phyloP scores from a whole-genome alignment of 106 monocot species.

The Allium fistulosum region DNA sequence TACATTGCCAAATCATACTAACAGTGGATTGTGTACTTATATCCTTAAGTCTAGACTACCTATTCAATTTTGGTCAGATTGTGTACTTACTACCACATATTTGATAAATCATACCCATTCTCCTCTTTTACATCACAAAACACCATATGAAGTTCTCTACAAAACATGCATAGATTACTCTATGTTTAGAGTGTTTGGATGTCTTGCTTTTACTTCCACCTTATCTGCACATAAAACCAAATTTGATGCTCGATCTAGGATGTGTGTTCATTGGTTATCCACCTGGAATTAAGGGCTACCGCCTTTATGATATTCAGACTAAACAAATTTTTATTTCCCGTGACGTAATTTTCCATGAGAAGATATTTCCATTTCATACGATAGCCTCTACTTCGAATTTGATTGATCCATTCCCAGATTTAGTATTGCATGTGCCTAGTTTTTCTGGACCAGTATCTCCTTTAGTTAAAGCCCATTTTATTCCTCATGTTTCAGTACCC shows the following conservation, averaged over 20 bases:
- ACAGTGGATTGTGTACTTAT: too few species aligned
- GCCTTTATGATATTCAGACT: not conserved
- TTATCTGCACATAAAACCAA: not conserved
- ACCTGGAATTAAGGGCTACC: not conserved
- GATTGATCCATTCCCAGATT: not conserved
- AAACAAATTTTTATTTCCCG: not conserved
- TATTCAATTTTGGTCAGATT: not conserved
- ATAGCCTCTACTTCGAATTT: too few species aligned
- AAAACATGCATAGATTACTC: not conserved
- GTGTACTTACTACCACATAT: not conserved
- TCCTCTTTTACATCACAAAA: not conserved
- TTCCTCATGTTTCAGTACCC: not conserved
- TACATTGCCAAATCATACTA: too few species aligned
- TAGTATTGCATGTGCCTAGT: not conserved
- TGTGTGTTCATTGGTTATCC: not conserved
- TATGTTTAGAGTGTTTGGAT: not conserved
- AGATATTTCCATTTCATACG: not conserved
- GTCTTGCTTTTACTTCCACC: not conserved
- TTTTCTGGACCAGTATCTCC: not conserved
- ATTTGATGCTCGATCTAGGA: not conserved
- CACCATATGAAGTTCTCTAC: not conserved
- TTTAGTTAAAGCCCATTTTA: not conserved
- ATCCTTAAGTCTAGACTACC: not conserved
- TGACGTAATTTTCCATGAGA: not conserved
- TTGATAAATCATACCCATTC: not conserved